Percentiles rank a stretch among this genome's conserved stretches.
phyloP scores from a whole-genome alignment of 2,329 filamentous ascomycete genomes.

The Chrysosphaeria jannelii region DNA sequence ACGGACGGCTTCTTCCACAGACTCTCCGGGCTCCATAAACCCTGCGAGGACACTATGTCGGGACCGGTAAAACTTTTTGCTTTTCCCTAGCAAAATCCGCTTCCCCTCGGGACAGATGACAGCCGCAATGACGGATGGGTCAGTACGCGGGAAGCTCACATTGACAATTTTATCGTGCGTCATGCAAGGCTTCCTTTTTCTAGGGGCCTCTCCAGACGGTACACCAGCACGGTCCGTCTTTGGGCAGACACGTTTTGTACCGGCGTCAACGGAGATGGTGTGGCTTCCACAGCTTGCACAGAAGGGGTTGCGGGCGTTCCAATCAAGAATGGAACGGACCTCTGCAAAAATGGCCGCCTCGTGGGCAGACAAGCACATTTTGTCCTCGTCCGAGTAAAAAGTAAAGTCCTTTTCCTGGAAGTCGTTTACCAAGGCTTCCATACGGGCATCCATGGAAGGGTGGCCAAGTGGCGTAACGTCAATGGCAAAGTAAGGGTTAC shows the following conservation, averaged over 20 bases:
- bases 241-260: conserved; percentile 56
- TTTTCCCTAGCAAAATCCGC: conserved; percentile 54
- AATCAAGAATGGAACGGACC: conserved; percentile 65
- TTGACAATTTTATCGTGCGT: conserved; percentile 73
- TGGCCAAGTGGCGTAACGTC: conserved; percentile 42
- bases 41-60: conserved; percentile 80
- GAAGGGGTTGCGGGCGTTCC: conserved; percentile 80
- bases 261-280: conserved; percentile 50
- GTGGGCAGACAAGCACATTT: conserved; percentile 15
- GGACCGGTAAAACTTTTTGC: conserved; percentile 50
- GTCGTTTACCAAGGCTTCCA: conserved; percentile 19
- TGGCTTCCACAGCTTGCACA: conserved; percentile 67
- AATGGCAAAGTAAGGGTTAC: conserved; percentile 64
- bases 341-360: conserved; percentile 65
- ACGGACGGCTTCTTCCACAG: conserved; percentile 56
- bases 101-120: conserved; percentile 56
- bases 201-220: conserved; percentile 13
- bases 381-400: conserved; percentile 28
- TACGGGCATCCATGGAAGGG: conserved; percentile 28
- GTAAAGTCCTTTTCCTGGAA: conserved; percentile 27
- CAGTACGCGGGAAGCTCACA: conserved; percentile 69
- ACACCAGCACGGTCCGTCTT: conserved; percentile 28
- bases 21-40: conserved; percentile 64
- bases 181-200: conserved; percentile 37
- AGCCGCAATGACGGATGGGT: conserved; percentile 86